phyloP scores from a whole-genome alignment of 2,329 filamentous ascomycete genomes.

The Aspergillus ibericus region DNA sequence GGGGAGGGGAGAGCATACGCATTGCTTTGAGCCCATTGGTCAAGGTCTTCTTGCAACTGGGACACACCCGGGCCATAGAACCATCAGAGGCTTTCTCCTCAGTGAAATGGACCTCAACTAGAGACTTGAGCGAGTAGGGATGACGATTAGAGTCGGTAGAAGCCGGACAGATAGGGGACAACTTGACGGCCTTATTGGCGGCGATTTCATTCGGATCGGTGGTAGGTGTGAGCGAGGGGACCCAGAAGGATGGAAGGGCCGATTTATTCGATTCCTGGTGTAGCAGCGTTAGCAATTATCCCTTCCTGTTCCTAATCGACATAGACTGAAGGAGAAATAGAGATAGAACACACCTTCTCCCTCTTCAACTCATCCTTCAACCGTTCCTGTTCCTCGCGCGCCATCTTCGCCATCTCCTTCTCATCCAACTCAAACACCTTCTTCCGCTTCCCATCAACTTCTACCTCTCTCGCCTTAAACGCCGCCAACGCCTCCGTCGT shows the following conservation, averaged over 20 bases:
- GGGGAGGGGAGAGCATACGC: conserved; percentile 37
- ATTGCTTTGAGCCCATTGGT: conserved; percentile 81
- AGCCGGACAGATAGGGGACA: conserved; percentile 72
- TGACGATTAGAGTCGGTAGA: conserved; percentile 68
- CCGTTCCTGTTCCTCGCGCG: conserved; percentile 67
- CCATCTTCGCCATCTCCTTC: conserved; percentile 70
- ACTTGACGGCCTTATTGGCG: conserved; percentile 63
- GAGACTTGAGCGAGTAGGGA: conserved; percentile 71
- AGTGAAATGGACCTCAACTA: conserved; percentile 75
- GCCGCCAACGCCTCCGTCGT: conserved; percentile 28
- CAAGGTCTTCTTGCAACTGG: conserved; percentile 79
- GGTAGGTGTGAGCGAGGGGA: conserved; percentile 76
- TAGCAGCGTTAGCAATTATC: conserved; percentile 1
- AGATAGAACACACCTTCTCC: conserved; percentile 60
- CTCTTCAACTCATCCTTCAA: conserved; percentile 69
- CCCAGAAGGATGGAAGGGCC: conserved; percentile 85
- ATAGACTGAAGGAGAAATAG: background rate
- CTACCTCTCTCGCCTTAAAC: conserved; percentile 26
- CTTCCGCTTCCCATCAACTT: conserved; percentile 56
- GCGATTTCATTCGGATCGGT: conserved; percentile 58
- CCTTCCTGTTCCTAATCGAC: background rate
- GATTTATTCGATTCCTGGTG: conserved; percentile 60
- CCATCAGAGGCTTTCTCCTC: conserved; percentile 63
- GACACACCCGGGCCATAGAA: conserved; percentile 62
- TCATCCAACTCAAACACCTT: conserved; percentile 80